phyloP scores from a whole-genome alignment of 768 basidiomycete species.

The Podaxis sp. region DNA sequence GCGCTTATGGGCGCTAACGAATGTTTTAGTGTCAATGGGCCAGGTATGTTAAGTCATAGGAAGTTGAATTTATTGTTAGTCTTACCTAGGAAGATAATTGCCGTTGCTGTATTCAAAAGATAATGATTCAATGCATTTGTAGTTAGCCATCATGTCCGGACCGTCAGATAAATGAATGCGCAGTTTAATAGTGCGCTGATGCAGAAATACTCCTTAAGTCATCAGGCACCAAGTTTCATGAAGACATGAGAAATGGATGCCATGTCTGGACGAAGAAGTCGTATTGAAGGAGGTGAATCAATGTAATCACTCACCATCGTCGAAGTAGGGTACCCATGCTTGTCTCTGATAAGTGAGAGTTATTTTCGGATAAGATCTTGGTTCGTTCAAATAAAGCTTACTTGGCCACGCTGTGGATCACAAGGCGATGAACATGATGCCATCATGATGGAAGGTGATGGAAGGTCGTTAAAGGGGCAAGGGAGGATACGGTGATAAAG shows the following conservation, averaged over 20 bases:
- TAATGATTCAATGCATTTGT: not conserved
- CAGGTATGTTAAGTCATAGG: not conserved
- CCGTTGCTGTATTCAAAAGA: conserved; percentile 51
- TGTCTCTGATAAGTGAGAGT: conserved; percentile 49
- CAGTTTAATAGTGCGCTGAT: not conserved
- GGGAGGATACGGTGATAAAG: not conserved
- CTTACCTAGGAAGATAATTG: conserved; percentile 74
- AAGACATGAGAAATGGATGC: not conserved
- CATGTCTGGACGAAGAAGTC: not conserved
- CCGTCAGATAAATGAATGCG: not conserved
- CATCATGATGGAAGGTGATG: not conserved
- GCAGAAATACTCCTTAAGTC: not conserved
- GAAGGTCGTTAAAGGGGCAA: not conserved
- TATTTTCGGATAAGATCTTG: conserved; percentile 1
- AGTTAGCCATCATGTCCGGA: not conserved
- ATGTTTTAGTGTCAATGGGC: not conserved
- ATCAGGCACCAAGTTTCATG: not conserved
- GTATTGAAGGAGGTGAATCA: not conserved
- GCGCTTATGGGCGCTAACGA: conserved; percentile 73
- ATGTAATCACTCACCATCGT: conserved; percentile 58
- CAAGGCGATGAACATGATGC: not conserved
- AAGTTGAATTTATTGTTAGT: not conserved
- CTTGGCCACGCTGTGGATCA: conserved; percentile 56
- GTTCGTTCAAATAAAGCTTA: conserved; percentile 27
- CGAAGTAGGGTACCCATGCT: conserved; percentile 84